Conservation (phyloP, 108 stramenopile species). For the Nannochloropsis granulata region DNA sequence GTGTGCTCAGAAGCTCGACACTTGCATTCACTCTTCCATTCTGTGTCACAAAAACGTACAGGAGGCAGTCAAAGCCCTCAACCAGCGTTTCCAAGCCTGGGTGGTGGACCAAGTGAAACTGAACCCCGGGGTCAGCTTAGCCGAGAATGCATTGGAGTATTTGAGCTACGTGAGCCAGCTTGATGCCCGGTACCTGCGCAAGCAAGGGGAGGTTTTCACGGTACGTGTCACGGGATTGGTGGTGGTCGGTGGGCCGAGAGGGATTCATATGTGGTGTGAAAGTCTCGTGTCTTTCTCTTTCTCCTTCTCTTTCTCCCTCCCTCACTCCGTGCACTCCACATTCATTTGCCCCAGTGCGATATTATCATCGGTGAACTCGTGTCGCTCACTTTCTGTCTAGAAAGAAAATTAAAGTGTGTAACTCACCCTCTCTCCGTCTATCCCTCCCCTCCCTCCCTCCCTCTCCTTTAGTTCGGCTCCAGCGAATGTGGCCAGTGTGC, state of each 20-base stretch:
- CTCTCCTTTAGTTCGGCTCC: constrained; percentile 32
- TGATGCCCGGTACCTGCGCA: neutral
- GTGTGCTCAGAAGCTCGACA: too few relatives aligned
- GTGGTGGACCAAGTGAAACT: neutral
- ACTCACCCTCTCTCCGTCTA: too few relatives aligned
- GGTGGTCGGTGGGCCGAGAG: too few relatives aligned
- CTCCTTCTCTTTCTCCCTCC: too few relatives aligned
- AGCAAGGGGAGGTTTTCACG: neutral
- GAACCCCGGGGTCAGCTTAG: neutral
- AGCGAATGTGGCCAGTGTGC: constrained; percentile 51
- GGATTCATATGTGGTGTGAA: too few relatives aligned
- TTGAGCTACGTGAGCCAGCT: neutral
- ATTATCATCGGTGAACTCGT: too few relatives aligned
- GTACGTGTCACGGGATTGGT: neutral
- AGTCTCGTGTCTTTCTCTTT: too few relatives aligned
- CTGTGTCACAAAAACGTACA: neutral
- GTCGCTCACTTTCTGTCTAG: too few relatives aligned
- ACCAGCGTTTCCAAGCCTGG: neutral
- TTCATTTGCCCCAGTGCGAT: too few relatives aligned
- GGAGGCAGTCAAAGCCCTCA: neutral
- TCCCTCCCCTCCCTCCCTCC: neutral
- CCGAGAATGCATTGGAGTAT: neutral
- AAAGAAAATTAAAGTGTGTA: too few relatives aligned
- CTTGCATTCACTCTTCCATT: too few relatives aligned
- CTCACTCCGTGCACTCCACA: too few relatives aligned